Evolutionary conservation across 345 rosid genomes (phyloP).

Genomic region (Geranium rotundifolium): DNA sequence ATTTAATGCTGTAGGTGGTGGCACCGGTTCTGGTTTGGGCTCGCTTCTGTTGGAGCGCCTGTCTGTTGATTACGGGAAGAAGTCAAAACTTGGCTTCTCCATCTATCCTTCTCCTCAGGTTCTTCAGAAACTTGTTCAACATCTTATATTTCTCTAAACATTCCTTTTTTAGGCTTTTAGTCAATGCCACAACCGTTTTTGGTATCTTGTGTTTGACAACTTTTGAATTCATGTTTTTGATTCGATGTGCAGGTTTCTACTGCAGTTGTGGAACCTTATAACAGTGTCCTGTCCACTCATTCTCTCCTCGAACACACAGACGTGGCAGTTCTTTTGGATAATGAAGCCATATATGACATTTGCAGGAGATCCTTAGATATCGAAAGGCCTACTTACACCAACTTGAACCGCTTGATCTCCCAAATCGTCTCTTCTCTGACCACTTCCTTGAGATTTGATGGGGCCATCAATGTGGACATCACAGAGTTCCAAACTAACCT

Average conservation of each 20-base stretch:
- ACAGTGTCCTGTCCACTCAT: constrained; percentile 73
- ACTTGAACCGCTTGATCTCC: constrained; percentile 68
- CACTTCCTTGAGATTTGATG: constrained; percentile 72
- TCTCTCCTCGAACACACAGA: constrained; percentile 80
- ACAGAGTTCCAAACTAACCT: constrained; percentile 78
- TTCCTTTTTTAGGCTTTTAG: too few species aligned
- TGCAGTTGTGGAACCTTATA: constrained; percentile 79
- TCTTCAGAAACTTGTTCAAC: neutral
- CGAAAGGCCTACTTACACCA: constrained; percentile 65
- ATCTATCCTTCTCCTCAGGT: constrained; percentile 84
- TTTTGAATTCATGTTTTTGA: constrained; percentile 31
- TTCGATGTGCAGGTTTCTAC: constrained; percentile 56
- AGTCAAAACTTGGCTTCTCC: constrained; percentile 75
- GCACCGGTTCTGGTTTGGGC: constrained; percentile 80
- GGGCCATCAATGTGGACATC: constrained; percentile 72
- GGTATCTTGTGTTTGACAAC: constrained; percentile 24
- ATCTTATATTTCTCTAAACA: neutral
- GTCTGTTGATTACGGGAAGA: constrained; percentile 85
- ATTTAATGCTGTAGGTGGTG: constrained; percentile 71
- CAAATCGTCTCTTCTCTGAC: constrained; percentile 70
- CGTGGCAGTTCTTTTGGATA: constrained; percentile 66
- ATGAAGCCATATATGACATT: constrained; percentile 78
- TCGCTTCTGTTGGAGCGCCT: constrained; percentile 70
- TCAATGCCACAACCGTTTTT: constrained; percentile 37
- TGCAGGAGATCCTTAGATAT: constrained; percentile 70